These are phyloP conservation scores for Boehmeria nivea DNA, from an alignment of 306 rosid genomes.

Conservation along the genomic window DNA sequence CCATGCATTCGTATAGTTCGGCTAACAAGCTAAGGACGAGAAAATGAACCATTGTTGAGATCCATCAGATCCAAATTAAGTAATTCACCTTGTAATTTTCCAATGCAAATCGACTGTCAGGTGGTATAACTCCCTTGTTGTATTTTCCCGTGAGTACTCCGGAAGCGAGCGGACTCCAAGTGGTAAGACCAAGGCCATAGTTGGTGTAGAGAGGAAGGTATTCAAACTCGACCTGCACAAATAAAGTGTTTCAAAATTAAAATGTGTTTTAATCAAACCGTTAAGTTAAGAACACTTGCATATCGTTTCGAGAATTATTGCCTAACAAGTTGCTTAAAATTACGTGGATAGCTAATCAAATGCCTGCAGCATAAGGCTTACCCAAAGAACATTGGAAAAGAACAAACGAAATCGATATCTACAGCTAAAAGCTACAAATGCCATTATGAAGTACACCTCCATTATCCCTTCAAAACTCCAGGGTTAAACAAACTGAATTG, in stretches of 20 bases:
- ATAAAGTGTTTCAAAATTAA: background rate
- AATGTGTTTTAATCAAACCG: background rate
- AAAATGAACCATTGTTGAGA: too few species aligned
- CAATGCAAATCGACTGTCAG: slow-evolving; percentile 89
- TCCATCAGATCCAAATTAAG: background rate
- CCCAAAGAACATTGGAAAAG: too few species aligned
- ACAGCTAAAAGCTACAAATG: too few species aligned
- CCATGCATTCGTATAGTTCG: too few species aligned
- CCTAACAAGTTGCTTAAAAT: too few species aligned
- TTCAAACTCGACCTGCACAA: slow-evolving; percentile 75
- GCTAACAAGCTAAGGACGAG: too few species aligned
- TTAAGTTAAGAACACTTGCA: background rate
- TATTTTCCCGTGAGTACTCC: slow-evolving; percentile 98
- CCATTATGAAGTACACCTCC: too few species aligned
- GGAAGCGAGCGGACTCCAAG: slow-evolving; percentile 97
- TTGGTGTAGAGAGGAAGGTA: slow-evolving; percentile 70
- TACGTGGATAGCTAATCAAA: too few species aligned
- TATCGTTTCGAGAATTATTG: background rate
- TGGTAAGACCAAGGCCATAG: slow-evolving; percentile 80
- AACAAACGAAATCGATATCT: too few species aligned
- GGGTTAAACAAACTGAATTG: too few species aligned
- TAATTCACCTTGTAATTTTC: slow-evolving; percentile 81
- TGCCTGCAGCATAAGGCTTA: too few species aligned
- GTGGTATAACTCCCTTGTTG: slow-evolving; percentile 70
- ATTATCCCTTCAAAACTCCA: too few species aligned